A percentile compares a stretch with the other conserved stretches of the same genome.
phyloP scores from a whole-genome alignment of 129 eudicot species.

The Chrysanthemum lavandulifolium region DNA sequence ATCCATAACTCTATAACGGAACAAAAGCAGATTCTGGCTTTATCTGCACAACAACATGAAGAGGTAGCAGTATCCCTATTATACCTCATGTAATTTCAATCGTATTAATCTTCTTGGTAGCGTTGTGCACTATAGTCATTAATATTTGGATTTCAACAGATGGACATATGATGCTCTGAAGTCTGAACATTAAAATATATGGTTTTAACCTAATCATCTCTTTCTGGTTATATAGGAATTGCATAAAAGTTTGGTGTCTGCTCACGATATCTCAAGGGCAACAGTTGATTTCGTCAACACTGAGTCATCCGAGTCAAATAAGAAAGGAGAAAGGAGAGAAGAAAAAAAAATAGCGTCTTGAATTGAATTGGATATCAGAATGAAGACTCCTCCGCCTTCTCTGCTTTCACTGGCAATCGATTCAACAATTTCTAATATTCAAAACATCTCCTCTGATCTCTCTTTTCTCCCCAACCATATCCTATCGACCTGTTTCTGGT shows the following conservation, averaged over 20 bases:
- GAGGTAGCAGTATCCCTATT: conserved; percentile 38
- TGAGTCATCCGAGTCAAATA: no score
- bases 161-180: not conserved
- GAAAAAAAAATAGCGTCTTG: no score
- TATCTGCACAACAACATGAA: conserved; percentile 76
- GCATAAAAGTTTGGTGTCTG: conserved; percentile 58
- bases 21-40: conserved; percentile 53
- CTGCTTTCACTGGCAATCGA: no score
- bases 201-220: not conserved
- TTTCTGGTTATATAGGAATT: conserved; percentile 46
- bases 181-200: not conserved
- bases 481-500: no score
- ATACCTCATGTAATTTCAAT: not conserved
- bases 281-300: conserved; percentile 55
- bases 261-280: conserved; percentile 61
- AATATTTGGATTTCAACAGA: not conserved
- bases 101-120: not conserved
- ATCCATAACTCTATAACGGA: conserved; percentile 60
- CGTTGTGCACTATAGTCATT: not conserved
- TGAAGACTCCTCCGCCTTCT: no score
- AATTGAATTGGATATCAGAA: no score
- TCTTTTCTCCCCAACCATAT: no score
- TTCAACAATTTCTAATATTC: no score
- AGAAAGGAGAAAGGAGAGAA: no score
- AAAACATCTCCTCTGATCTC: no score